These are phyloP conservation scores for Lignosus rhinocerotis DNA, from an alignment of 1,284 basidiomycete species.

Conservation along the genomic window DNA sequence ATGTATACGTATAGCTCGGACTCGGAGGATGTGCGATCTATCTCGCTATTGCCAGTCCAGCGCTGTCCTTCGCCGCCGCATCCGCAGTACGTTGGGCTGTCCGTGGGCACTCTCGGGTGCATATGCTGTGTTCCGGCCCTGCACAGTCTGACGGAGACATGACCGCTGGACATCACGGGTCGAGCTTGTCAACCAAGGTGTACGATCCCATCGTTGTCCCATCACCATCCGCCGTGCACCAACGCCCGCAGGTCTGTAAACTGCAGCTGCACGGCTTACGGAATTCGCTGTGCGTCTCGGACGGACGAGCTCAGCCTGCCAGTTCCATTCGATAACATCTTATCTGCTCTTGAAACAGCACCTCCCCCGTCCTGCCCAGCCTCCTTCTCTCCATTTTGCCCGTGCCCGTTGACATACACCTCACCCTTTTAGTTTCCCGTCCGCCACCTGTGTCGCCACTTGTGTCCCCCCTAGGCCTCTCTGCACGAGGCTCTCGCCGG, in stretches of 20 bases:
- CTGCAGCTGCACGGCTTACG: conserved; percentile 6
- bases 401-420: not conserved
- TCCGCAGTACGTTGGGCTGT: too few species aligned
- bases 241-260: conserved; percentile 15
- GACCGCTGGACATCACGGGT: conserved; percentile 27
- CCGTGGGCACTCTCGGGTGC: not conserved
- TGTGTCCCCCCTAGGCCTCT: conserved; percentile 2
- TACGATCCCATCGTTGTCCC: conserved; percentile 32
- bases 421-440: conserved; percentile 9
- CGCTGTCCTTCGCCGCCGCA: not conserved
- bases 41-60: not conserved
- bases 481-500: conserved; percentile 25
- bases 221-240: conserved; percentile 26
- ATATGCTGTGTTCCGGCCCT: conserved; percentile 23
- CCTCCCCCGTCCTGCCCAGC: conserved; percentile 1
- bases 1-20: too few species aligned
- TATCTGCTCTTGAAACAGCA: conserved; percentile 20
- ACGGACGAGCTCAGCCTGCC: too few species aligned
- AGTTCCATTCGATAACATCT: conserved; percentile 31
- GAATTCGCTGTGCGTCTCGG: not conserved
- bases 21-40: too few species aligned
- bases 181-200: conserved; percentile 30
- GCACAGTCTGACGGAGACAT: conserved; percentile 17
- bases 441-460: not conserved
- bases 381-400: conserved; percentile 20